Evolutionary conservation across 2,329 filamentous ascomycete species (phyloP), one percentile per base, ranked within the genome.

Genomic region (Trichoderma lentiforme): DNA sequence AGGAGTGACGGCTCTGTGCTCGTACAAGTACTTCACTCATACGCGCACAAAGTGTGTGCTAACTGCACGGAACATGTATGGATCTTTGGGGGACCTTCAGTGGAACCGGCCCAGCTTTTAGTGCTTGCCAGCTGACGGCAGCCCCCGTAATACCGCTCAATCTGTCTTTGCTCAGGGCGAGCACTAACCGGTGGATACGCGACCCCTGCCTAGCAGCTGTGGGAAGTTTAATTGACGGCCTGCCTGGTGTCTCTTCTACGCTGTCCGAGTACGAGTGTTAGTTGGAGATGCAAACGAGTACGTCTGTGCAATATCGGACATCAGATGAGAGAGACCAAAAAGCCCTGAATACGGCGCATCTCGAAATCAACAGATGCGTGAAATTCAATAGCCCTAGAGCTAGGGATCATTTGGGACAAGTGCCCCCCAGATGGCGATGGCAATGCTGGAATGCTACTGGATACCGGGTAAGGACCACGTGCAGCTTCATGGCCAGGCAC

Each of bases 1-100:
- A 32, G 47, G 28, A 58, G 26, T 58, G 56, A 32, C 56, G 56
- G 56, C 56, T 51, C 47, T 21, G 47, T 58, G 56, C 56, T 9
- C 28, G 56, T 32, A 30, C 56, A 58, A 28, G 56, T 58, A 32
- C 47, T 51, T 51, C 21, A 21, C 47, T 11, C 47, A 51, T 51
- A 12, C n/a, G n/a, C 47, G 47, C 47, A 21, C 47, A 51, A 51
- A 11, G 47, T 24, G 47, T 51, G n/a, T 24, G 47, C 47, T 51
- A 21, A 21, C 9, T 51, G 47, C 47, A 51, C 47, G 47, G 47
- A 51, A 51, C 47, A 51, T 21, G 47, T 51, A 51, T 51, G 47
- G 47, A 51, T 70, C 67, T 60, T 71, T 71, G 60, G 68, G 58
- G 56, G 68, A 61, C 58, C 57, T 43, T 64, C 56, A 71, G 68